A percentile compares a stretch with the other conserved stretches of the same genome.
phyloP scores from a whole-genome alignment of 2,329 filamentous ascomycete genomes.

The Fusarium coicis region DNA sequence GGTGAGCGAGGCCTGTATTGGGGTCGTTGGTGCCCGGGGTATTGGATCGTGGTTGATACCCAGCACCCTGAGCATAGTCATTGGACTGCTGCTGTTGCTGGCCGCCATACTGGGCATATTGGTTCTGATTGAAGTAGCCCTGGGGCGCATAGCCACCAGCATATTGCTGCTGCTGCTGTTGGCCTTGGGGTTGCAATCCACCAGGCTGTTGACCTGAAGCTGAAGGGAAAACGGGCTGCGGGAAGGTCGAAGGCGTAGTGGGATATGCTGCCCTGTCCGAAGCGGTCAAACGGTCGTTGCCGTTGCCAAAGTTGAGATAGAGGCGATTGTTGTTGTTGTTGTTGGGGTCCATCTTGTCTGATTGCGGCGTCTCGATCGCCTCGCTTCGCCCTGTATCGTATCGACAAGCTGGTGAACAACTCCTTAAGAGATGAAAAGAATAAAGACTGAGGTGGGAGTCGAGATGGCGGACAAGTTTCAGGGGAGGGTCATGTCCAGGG shows the following conservation, averaged over 20 bases:
- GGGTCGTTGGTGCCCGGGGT: slow-evolving; percentile 78
- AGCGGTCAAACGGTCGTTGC: slow-evolving; percentile 70
- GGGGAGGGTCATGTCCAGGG: slow-evolving; percentile 43
- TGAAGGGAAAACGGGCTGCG: slow-evolving; percentile 79
- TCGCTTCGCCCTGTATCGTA: slow-evolving; percentile 30
- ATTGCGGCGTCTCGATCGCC: slow-evolving; percentile 16
- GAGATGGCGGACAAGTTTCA: slow-evolving; percentile 44
- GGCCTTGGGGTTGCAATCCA: slow-evolving; percentile 49
- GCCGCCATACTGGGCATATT: slow-evolving; percentile 58
- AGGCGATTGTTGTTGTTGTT: slow-evolving; percentile 73
- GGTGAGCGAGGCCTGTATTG: slow-evolving; percentile 91
- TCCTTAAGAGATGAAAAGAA: slow-evolving; percentile 15
- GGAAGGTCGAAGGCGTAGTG: slow-evolving; percentile 94
- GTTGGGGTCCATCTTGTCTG: slow-evolving; percentile 61
- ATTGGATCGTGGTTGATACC: slow-evolving; percentile 64
- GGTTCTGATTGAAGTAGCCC: slow-evolving; percentile 72
- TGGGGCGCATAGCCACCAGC: slow-evolving; percentile 57
- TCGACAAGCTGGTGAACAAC: slow-evolving; percentile 33
- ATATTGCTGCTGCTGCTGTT: slow-evolving; percentile 50
- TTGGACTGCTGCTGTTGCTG: slow-evolving; percentile 52
- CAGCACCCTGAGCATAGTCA: slow-evolving; percentile 62
- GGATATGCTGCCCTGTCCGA: slow-evolving; percentile 79
- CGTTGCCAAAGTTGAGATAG: slow-evolving; percentile 74
- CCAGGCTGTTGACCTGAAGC: slow-evolving; percentile 37
- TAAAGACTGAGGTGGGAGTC: slow-evolving; percentile 34